phyloP scores from a whole-genome alignment of 208 protist species.

The Trypanosoma caninum region DNA sequence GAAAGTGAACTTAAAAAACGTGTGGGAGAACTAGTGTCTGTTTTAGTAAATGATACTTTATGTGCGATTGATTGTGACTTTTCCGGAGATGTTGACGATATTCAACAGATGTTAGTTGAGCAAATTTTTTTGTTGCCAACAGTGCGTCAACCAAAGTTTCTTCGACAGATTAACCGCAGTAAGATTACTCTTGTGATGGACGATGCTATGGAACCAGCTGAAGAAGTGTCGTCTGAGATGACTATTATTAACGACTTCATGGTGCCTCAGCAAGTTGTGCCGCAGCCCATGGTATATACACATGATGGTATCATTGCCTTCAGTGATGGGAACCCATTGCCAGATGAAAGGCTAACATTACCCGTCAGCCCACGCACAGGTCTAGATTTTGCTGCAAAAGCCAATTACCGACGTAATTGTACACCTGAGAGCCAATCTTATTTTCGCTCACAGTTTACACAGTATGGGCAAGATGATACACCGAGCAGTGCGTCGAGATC shows the following conservation, averaged over 20 bases:
- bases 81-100: slow-evolving; percentile 54
- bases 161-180: slow-evolving; percentile 77
- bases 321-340: background rate
- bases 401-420: background rate
- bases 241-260: slow-evolving; percentile 6
- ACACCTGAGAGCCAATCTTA: slow-evolving; percentile 6
- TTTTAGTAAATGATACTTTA: slow-evolving; percentile 32
- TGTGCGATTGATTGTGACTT: slow-evolving; percentile 79
- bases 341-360: background rate
- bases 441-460: background rate
- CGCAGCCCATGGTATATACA: slow-evolving; percentile 19
- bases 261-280: slow-evolving; percentile 23
- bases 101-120: slow-evolving; percentile 83
- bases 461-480: background rate
- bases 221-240: slow-evolving; percentile 4
- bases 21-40: slow-evolving; percentile 59
- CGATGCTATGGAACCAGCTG: slow-evolving; percentile 8
- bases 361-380: background rate
- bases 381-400: background rate
- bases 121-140: slow-evolving; percentile 74
- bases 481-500: background rate
- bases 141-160: slow-evolving; percentile 59
- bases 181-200: slow-evolving; percentile 70
- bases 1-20: slow-evolving; percentile 63
- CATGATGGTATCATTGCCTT: slow-evolving; percentile 8